Conservation (phyloP, 805 yeast species). For the Jamesozyma spencerorum region DNA sequence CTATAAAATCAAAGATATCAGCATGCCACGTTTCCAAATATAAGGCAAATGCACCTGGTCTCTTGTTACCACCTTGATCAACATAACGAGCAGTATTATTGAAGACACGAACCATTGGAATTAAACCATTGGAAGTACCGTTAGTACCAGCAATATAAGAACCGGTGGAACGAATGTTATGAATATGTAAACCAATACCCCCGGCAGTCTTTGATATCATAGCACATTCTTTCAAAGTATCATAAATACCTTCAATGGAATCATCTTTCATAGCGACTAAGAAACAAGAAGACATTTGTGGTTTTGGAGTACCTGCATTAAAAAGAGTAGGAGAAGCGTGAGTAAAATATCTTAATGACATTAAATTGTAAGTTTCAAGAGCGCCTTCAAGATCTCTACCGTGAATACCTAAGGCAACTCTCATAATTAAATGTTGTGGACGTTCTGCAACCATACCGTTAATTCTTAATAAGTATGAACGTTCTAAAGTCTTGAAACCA, state of each 20-base stretch:
- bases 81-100: conserved; percentile 95
- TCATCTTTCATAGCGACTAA: conserved; percentile 86
- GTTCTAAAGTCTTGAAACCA: conserved; percentile 86
- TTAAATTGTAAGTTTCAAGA: conserved; percentile 73
- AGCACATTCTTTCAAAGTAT: conserved; percentile 81
- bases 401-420: conserved; percentile 90
- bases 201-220: conserved; percentile 91
- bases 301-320: conserved; percentile 82
- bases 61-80: conserved; percentile 95
- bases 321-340: conserved; percentile 94
- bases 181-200: conserved; percentile 86
- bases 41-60: conserved; percentile 95
- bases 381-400: conserved; percentile 55
- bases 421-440: conserved; percentile 82
- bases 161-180: conserved; percentile 79
- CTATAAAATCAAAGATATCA: conserved; percentile 79
- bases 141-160: conserved; percentile 85
- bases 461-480: conserved; percentile 67
- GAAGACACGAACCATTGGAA: conserved; percentile 94
- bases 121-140: conserved; percentile 85
- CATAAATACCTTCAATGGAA: conserved; percentile 90
- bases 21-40: conserved; percentile 97
- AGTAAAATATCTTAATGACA: conserved; percentile 81
- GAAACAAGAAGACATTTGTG: conserved; percentile 88
- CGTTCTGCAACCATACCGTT: conserved; percentile 71